Base-by-base conservation (phyloP, 352 stramenopile species). In the Paralagenidium karlingii region DNA sequence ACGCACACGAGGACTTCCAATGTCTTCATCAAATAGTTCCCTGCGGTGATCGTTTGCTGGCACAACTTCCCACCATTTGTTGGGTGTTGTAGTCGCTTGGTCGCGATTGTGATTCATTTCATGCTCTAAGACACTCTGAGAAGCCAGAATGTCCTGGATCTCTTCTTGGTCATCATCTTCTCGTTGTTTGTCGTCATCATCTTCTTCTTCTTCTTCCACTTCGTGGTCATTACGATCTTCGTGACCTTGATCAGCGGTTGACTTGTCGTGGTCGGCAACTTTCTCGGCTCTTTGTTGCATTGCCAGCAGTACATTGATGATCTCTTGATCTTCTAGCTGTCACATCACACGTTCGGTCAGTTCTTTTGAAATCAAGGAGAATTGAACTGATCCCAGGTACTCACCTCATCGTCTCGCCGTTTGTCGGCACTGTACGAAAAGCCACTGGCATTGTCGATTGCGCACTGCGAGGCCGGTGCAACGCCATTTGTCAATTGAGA, bases 121-220 rank as follows among this genome's bases (percentile, higher is more conserved):
- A 3, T 54, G 21, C 49, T 65, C 63, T 24, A 63, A 19, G 0
- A 59, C 18, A 4, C 37, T 41, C 30, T 88, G 75, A 6, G 75
- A 80, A 13, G 68, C 64, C 20, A 89, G 48, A 26, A 89, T 89
- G 27, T 82, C 70, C 2, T 45, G 36, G 36, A 84, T 81, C 43
- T 89, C 75, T 24, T 63, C 46, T 34, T 63, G n/a, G 20, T 9
- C 24, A 31, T 26, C 30, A 13, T 21, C 28, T 53, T 16, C 16
- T 4, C 47, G 27, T 10, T 39, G 30, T 5, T 37, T 16, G 3
- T 42, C 13, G 9, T 45, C 45, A 6, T 43, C 28, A 9, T n/a
- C 28, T n/a, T 43, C 55, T 24, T 57, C 51, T 22, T 61, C 34
- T 13, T 56, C 41, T 24, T 36, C 25, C n/a, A 47, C 43, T 2